Evolutionary conservation across 225 moss, liverwort and hornwort species (phyloP).

Genomic region (Pseudisothecium myosuroides): DNA sequence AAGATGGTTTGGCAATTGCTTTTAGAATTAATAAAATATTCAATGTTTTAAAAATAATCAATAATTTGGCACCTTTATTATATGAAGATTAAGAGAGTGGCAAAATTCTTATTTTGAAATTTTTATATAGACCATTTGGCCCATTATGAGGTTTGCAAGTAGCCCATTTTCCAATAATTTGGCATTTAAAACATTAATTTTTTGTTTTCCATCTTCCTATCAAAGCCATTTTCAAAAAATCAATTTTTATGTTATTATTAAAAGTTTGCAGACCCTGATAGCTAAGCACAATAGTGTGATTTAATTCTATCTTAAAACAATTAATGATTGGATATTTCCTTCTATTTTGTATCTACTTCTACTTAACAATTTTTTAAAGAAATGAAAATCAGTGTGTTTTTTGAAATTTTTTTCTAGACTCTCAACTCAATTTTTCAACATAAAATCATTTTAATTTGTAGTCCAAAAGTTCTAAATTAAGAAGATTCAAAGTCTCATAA

Average conservation of each 20-base stretch:
- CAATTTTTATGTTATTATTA: fast-evolving
- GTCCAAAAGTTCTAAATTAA: no score
- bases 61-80: neutral
- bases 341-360: neutral
- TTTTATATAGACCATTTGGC: neutral
- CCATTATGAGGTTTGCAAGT: neutral
- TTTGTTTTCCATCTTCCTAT: fast-evolving
- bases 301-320: neutral
- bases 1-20: fast-evolving
- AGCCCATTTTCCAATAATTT: neutral
- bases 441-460: no score
- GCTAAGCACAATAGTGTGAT: fast-evolving
- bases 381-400: no score
- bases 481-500: no score
- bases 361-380: no score
- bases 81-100: fast-evolving
- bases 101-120: neutral
- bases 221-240: fast-evolving
- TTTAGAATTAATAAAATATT: neutral
- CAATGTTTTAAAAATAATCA: no score
- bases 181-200: neutral
- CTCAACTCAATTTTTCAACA: no score
- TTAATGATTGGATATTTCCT: fast-evolving
- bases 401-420: no score
- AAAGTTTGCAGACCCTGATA: fast-evolving